Base-by-base conservation (phyloP, 2,329 filamentous ascomycete species). In the Colletotrichum lindemuthianum region DNA sequence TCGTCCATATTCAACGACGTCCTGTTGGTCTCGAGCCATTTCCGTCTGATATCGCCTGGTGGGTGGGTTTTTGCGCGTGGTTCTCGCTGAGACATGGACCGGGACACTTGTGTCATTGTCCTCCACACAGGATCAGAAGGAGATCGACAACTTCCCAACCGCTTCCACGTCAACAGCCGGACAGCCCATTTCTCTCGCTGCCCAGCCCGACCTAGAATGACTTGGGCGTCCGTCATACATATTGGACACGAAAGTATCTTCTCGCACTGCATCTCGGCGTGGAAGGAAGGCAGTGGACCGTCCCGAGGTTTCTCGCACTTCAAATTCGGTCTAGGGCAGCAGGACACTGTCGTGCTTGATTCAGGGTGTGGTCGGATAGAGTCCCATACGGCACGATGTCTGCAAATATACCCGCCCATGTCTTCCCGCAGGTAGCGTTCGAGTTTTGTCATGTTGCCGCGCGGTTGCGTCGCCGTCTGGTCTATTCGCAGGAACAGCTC, bases 221-320 rank as follows among this genome's bases (percentile, higher is more conserved):
- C 51, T 40, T 50, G 52, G 45, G 59, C 65, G 52, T 68, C 61
- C 11, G 56, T 65, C 3, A 64, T 45, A 40, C 67, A 69, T 34
- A 39, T 9, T 12, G 55, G 54, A 48, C 63, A 68, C 8, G 66
- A 69, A 7, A 57, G 40, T 15, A 60, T 45, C 9, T 51, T 16
- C 16, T 59, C 32, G 9, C 34, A 34, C 16, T 47, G 45, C 49
- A 65, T 33, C 37, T 24, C 12, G 24, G 43, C 36, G 6, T 48
- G 36, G 9, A 49, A 56, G 9, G n/a, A 10, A 50, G 24, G n/a
- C 13, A 6, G 11, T 3, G n/a, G 13, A 47, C 12, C 24, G 15
- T 36, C 10, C 2, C 24, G 13, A 13, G 16, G 51, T n/a, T 16
- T 24, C 24, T 24, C 24, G 24, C 5, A 24, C 4, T 24, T 24